These are phyloP conservation scores for Globisporangium lucens DNA, from an alignment of 352 stramenopile species.

Conservation along the genomic window DNA sequence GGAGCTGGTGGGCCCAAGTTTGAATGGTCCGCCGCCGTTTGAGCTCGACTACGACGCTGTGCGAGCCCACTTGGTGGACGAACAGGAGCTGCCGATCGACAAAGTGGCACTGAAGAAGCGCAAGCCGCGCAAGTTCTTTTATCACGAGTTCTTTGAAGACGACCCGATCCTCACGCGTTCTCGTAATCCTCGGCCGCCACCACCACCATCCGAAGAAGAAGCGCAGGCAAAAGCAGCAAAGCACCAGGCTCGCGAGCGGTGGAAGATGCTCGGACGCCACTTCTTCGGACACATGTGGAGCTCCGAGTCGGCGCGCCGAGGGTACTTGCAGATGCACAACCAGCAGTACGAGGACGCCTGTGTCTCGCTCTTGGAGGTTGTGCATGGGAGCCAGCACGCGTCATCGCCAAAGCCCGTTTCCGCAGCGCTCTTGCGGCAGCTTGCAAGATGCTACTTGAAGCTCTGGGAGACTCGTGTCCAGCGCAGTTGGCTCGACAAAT, in stretches of 20 bases:
- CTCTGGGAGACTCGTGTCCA: slow-evolving; percentile 32
- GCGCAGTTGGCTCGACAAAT: slow-evolving; percentile 33
- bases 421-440: slow-evolving; percentile 35
- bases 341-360: slow-evolving; percentile 35
- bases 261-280: slow-evolving; percentile 38
- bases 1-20: slow-evolving; percentile 24
- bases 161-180: slow-evolving; percentile 35
- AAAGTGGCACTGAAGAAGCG: slow-evolving; percentile 40
- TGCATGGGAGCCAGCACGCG: slow-evolving; percentile 25
- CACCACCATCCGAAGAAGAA: slow-evolving; percentile 11
- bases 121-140: slow-evolving; percentile 57
- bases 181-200: not conserved
- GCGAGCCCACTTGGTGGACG: slow-evolving; percentile 21
- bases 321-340: slow-evolving; percentile 42
- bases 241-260: slow-evolving; percentile 33
- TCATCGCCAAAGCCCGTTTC: slow-evolving; percentile 13
- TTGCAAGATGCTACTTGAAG: slow-evolving; percentile 39
- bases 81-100: slow-evolving; percentile 31
- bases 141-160: slow-evolving; percentile 71
- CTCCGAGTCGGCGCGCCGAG: slow-evolving; percentile 36
- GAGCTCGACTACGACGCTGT: slow-evolving; percentile 59
- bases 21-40: slow-evolving; percentile 35
- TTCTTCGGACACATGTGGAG: slow-evolving; percentile 37
- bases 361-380: slow-evolving; percentile 24
- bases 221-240: slow-evolving; percentile 14